Base-by-base conservation (phyloP, 495 filamentous ascomycete species). In the Massariosphaeria phaeospora region DNA sequence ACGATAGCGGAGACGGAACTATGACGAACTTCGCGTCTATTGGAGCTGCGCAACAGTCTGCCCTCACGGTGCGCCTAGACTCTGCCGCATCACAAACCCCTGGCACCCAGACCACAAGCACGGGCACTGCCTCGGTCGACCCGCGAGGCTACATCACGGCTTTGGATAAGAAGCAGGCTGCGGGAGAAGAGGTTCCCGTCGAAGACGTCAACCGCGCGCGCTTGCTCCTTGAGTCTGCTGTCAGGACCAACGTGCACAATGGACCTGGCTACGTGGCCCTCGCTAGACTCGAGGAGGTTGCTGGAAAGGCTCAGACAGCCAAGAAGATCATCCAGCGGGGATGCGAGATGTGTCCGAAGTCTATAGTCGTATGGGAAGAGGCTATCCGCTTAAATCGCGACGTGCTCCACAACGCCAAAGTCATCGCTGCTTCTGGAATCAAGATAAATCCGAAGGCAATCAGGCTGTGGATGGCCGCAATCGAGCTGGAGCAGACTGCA, bases 1-100 rank as follows among this genome's bases (percentile, higher is more conserved):
- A 7, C 67, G 67, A 30, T 20, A 42, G 24, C 39, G 69, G 63
- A 39, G 81, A 95, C 64, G 91, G 91, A 2, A 91, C 88, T 2
- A 89, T 95, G 79, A 97, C 91, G 13, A 95, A 98, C 65, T 98
- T 98, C 65, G 89, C 90, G n/a, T 84, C 96, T 65, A 96, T 99
- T 57, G 93, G 94, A 65, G 88, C 89, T 29, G 93, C 93, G 34
- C 81, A 91, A 72, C 88, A 95, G 70, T 95, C 91, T 67, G 91
- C 95, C 3, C 78, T 99, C 17, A 81, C 93, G 62, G 93, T 95
- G 10, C 79, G 86, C 46, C 79, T 99, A 8, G 93, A 97, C 62
- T 87, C 94, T 67, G 89, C 89, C 33, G 90, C 88, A 9, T 75
- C 83, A 24, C 59, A 60, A n/a, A 74, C 73, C 34, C 82, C 81